Evolutionary conservation across 805 yeast species (phyloP).

Genomic region (Aciculoconidium aculeatum): DNA sequence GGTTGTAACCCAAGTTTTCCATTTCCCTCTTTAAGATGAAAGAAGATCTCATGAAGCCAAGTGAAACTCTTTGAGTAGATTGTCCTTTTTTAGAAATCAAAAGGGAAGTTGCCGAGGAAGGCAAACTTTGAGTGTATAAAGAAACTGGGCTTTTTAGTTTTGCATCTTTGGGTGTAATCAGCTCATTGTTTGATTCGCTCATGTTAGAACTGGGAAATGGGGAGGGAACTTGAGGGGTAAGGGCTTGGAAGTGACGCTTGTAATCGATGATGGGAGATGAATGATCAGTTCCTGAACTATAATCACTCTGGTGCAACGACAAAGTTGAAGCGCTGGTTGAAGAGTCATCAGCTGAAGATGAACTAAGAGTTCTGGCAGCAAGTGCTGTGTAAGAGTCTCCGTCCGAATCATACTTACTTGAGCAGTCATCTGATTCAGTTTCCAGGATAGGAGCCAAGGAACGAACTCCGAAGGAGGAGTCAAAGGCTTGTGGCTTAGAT

Average conservation of each 20-base stretch:
- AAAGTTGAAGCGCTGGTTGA: constrained; percentile 29
- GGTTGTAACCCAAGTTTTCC: constrained; percentile 25
- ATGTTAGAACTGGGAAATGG: too few relatives aligned
- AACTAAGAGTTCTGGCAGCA: too few relatives aligned
- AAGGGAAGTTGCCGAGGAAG: constrained; percentile 2
- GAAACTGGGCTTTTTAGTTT: constrained; percentile 5
- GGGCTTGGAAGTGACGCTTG: constrained; percentile 1
- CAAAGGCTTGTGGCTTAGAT: constrained; percentile 18
- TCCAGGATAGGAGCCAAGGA: constrained; percentile 38
- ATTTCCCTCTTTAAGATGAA: constrained; percentile 38
- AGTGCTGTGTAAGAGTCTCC: too few relatives aligned
- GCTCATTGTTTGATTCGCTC: constrained; percentile 6
- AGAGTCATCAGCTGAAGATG: constrained; percentile 17
- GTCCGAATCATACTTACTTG: constrained; percentile 27
- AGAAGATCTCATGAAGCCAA: constrained; percentile 40
- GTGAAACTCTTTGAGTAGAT: constrained; percentile 24
- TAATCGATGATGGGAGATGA: constrained; percentile 12
- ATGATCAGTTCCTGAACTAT: constrained; percentile 27
- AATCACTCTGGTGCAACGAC: constrained; percentile 35
- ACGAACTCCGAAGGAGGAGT: constrained; percentile 21
- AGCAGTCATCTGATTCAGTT: constrained; percentile 20
- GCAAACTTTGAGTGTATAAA: constrained; percentile 2
- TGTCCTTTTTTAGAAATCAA: constrained; percentile 8
- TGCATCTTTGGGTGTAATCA: constrained; percentile 6
- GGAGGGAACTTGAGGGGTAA: too few relatives aligned